Evolutionary conservation across 208 protist genomes (phyloP), one percentile per base, ranked within the genome.

Genomic region (Leishmania braziliensis): DNA sequence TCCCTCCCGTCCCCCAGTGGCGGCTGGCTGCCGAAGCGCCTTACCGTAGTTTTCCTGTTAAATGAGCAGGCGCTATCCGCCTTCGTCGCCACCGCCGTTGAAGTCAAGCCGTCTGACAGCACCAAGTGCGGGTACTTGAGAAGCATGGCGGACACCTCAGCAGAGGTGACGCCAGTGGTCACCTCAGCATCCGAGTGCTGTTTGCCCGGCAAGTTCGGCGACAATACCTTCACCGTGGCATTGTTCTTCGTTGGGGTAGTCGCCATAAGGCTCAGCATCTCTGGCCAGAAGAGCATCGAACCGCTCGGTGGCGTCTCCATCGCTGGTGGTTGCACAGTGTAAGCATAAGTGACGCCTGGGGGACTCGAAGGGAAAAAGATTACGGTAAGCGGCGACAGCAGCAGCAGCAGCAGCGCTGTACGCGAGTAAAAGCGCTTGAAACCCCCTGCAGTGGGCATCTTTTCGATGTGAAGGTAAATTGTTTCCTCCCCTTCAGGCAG

Each of bases 131-230:
- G 46, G 53, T 79, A 77, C 33, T 51, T 14, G 14, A 79, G 8
- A 43, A 75, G 50, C 65, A 84, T 36, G 29, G 80, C 63, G 2
- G 80, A 76, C 54, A 33, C 80, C 51, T 79, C 75, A 18, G 75
- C 26, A 9, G 63, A 46, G 36, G 62, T 63, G 43, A 2, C 29
- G 26, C 3, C 65, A 54, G 69, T 48, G n/a, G 51, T 69, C 53
- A 79, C 66, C 60, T 66, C 74, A n/a, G 75, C 75, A 58, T 65
- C 39, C 43, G 39, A 9, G 51, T 62, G 66, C 18, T 65, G 63
- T 14, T 65, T 46, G 20, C 20, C 58, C 56, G 68, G 66, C 48
- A 79, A 62, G 66, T 79, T 62, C 5, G 5, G 18, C 56, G 39
- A 16, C 46, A 79, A 10, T 3, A 66, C 43, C 6, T 29, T 50